These are phyloP conservation scores for Wickerhamiella brachini DNA, from an alignment of 805 yeast species.

Conservation along the genomic window DNA sequence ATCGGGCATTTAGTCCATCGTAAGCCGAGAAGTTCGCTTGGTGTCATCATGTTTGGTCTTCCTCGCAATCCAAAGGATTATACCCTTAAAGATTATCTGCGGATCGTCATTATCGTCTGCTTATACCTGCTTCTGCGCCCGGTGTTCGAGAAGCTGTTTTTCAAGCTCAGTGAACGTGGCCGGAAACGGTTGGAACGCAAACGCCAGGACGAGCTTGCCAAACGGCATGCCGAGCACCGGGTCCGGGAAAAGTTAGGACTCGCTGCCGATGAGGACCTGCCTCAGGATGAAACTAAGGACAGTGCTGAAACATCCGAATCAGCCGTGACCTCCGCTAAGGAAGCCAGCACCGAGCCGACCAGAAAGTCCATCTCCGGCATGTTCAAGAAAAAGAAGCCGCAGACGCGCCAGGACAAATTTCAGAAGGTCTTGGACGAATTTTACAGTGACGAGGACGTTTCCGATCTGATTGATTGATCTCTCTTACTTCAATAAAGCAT, in stretches of 20 bases:
- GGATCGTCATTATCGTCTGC: slow-evolving; percentile 20
- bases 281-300: slow-evolving; percentile 2
- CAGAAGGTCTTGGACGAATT: slow-evolving; percentile 16
- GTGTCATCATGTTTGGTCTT: slow-evolving; percentile 20
- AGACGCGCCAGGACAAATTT: slow-evolving; percentile 6
- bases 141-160: slow-evolving; percentile 18
- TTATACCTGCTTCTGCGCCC: slow-evolving; percentile 23
- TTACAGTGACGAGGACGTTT: slow-evolving; percentile 24
- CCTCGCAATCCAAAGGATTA: slow-evolving; percentile 20
- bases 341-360: not conserved
- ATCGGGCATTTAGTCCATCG: not conserved
- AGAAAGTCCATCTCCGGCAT: slow-evolving; percentile 6
- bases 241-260: slow-evolving; percentile 17
- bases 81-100: slow-evolving; percentile 20
- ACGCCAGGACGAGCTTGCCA: slow-evolving; percentile 18
- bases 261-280: slow-evolving; percentile 5
- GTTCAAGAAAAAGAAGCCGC: slow-evolving; percentile 8
- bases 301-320: slow-evolving; percentile 1
- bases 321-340: not conserved
- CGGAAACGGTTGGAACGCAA: slow-evolving; percentile 14
- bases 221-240: slow-evolving; percentile 17
- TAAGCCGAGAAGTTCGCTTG: not conserved
- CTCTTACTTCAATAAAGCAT: too few relatives aligned
- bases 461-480: slow-evolving; percentile 17
- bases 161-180: slow-evolving; percentile 17